Base-by-base conservation (phyloP, 192 early-diverging fungal species). In the Piromyces finnis region DNA sequence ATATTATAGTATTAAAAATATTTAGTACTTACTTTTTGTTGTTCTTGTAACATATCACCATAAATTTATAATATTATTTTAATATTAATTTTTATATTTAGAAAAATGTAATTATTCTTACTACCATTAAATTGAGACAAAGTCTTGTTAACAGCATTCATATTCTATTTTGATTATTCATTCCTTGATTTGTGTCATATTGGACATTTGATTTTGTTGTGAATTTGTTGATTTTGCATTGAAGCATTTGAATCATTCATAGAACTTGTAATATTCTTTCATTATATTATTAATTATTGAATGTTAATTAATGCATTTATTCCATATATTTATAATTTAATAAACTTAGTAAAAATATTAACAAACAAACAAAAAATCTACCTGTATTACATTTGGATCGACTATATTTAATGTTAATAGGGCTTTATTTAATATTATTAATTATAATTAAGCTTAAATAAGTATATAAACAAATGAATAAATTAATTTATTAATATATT, bases 301-400 rank as follows among this genome's bases (percentile, higher is more conserved):
- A n/a, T n/a, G n/a, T n/a, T n/a, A n/a, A n/a, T n/a, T n/a, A n/a
- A n/a, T n/a, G n/a, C n/a, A n/a, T n/a, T n/a, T n/a, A n/a, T n/a
- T n/a, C n/a, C n/a, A n/a, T n/a, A n/a, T n/a, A n/a, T n/a, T n/a
- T n/a, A n/a, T n/a, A n/a, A n/a, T n/a, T n/a, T n/a, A n/a, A n/a
- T n/a, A n/a, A n/a, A n/a, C n/a, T n/a, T n/a, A n/a, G n/a, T n/a
- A n/a, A n/a, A n/a, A n/a, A n/a, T n/a, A n/a, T n/a, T n/a, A n/a
- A n/a, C n/a, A n/a, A n/a, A n/a, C n/a, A n/a, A n/a, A n/a, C n/a
- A n/a, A n/a, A n/a, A n/a, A n/a, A n/a, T n/a, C 82, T 85, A 89
- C 90, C 82, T 91, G 84, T 79, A 92, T 83, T 29, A 88, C 86
- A 17, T 84, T 85, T 6, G 87, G 87, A 83, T 95, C 94, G 27